Base-by-base conservation (phyloP, 192 early-diverging fungal species). In the Coemansia sp. region DNA sequence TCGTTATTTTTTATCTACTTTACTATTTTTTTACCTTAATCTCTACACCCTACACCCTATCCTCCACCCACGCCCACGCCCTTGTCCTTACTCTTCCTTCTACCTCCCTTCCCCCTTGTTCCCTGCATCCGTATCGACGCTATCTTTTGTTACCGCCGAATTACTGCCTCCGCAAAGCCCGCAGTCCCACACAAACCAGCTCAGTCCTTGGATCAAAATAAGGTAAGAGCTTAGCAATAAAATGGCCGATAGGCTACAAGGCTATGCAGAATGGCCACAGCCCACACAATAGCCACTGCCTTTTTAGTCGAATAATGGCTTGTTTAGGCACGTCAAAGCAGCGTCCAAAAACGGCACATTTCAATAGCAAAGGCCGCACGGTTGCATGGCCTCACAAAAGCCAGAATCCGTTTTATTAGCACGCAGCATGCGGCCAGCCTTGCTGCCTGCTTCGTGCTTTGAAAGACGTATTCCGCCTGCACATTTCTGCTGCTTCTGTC, bases 311-410 rank as follows among this genome's bases (percentile, higher is more conserved):
- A 56, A 54, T 15, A 15, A 54, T 17, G 52, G 52, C 15, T 54
- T 54, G 52, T 20, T 28, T 20, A 15, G 11, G 8, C 14, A 54
- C 22, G n/a, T 12, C 20, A 56, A 34, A 22, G 57, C 35, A 36
- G 57, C 34, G 33, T 59, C 57, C 57, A 36, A 36, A 59, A 59
- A n/a, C 34, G 57, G 57, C 35, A 15, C 35, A 37, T 59, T 59
- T 59, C 57, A 59, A 59, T 59, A 36, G 33, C 11, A 48, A 48
- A 5, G 14, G 12, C 45, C 45, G 17, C 17, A 48, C 45, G 17
- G 17, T 15, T 15, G 45, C 17, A 15, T 15, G 45, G 45, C 45
- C 8, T 15, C 45, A 5, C 45, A 48, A 48, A 48, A 48, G 45
- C 45, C 45, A 48, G 12, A 48, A 48, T 48, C 45, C 45, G 12